Evolutionary conservation across 192 early-diverging fungal genomes (phyloP).

Genomic region (Umbelopsis sp.): DNA sequence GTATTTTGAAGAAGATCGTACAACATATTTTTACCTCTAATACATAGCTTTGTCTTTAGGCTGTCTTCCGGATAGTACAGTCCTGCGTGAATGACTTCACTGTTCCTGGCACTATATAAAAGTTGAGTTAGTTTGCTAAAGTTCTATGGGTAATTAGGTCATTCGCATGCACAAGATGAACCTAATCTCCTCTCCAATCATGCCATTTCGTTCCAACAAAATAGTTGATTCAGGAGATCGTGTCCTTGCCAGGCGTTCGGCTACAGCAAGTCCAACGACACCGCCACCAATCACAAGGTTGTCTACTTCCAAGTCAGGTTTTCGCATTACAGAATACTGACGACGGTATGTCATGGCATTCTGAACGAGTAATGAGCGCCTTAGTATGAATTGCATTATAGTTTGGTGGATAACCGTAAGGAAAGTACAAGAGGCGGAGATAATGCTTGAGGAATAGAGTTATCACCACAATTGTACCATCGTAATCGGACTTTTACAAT

Average conservation of each 20-base stretch:
- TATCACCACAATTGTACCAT: too few species aligned
- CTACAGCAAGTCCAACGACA: constrained; percentile 80
- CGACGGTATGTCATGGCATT: background rate
- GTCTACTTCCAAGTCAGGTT: constrained; percentile 58
- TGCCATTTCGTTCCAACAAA: constrained; percentile 68
- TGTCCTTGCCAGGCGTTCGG: constrained; percentile 55
- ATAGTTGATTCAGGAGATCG: constrained; percentile 49
- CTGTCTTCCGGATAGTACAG: constrained; percentile 78
- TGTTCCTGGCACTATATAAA: constrained; percentile 70
- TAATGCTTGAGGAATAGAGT: background rate
- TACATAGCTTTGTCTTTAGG: constrained; percentile 77
- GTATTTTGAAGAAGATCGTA: constrained; percentile 62
- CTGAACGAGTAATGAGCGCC: background rate
- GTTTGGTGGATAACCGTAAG: background rate
- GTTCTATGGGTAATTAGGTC: background rate
- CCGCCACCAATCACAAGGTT: constrained; percentile 80
- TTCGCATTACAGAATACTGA: background rate
- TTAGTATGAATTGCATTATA: background rate
- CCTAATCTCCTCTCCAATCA: constrained; percentile 73
- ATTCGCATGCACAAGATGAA: constrained; percentile 5
- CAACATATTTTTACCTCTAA: constrained; percentile 70
- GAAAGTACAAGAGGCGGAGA: background rate
- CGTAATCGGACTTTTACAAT: too few species aligned
- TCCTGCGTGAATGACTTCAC: constrained; percentile 89
- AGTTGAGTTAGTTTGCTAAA: background rate